Conservation (phyloP, 2,329 filamentous ascomycete genomes). For the Cordyceps pruinosa region DNA sequence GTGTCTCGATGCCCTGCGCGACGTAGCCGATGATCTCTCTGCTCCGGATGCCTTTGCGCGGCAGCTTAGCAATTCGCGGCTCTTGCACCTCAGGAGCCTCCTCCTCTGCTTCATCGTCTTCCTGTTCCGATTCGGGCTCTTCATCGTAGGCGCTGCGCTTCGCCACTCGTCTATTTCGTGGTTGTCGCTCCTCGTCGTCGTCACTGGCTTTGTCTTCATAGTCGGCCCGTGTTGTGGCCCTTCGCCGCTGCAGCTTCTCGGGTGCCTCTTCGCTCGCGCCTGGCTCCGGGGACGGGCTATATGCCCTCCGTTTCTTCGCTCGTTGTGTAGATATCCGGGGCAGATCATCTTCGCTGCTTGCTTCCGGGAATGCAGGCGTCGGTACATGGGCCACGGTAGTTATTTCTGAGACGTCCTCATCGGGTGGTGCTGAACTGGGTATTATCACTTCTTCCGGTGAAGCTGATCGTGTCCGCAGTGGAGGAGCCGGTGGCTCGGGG, state of each 20-base stretch:
- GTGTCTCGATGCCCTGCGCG: constrained; percentile 15
- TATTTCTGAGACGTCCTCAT: background rate
- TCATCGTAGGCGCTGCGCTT: background rate
- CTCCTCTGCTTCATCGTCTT: background rate
- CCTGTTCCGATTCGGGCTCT: constrained; percentile 3
- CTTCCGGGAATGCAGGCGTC: background rate
- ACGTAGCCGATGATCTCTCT: constrained; percentile 40
- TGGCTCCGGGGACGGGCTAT: background rate
- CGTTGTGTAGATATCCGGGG: background rate
- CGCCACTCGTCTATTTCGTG: background rate
- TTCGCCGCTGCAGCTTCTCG: background rate
- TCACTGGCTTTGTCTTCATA: background rate
- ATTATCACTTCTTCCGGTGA: constrained; percentile 3
- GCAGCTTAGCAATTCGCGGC: constrained; percentile 33
- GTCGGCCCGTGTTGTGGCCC: background rate
- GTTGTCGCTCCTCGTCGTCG: background rate
- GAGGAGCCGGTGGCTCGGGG: background rate
- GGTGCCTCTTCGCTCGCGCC: background rate
- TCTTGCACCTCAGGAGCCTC: constrained; percentile 9
- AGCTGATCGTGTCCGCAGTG: background rate
- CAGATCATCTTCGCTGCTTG: constrained; percentile 5
- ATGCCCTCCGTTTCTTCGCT: background rate
- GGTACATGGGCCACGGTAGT: background rate
- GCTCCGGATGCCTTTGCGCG: constrained; percentile 38
- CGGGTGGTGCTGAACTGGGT: background rate